Base-by-base conservation (phyloP, 176 grass and related monocot genomes). In the Hsuehochloa calcarea region DNA sequence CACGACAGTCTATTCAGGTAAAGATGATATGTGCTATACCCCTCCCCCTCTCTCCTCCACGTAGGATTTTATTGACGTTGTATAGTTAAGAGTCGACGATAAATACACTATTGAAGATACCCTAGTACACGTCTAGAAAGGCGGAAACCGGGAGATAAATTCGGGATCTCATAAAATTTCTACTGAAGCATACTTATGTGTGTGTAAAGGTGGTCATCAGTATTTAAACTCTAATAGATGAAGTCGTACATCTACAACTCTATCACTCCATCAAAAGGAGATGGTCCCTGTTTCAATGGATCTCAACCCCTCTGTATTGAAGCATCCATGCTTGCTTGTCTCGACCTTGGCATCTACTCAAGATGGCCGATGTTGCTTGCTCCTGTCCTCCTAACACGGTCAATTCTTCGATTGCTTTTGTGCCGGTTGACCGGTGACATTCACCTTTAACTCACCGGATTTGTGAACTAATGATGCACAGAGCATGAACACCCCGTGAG, bases 391-490 rank as follows among this genome's bases (percentile, higher is more conserved):
- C 59, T 41, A 76, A 87, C 83, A 72, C 0, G 45, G 84, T 86
- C 84, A 86, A 86, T 73, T 86, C 67, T 26, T 65, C n/a, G 27
- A 44, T 19, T 55, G 45, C 79, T 65, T 86, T 90, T 56, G 14
- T 83, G 84, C 65, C 66, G 59, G 39, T 74, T 74, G 69, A 81
- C 67, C 73, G 25, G 85, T 75, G 78, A 12, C 78, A 4, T 66
- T 81, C 70, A 46, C 17, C 69, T 81, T 81, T 87, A 23, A 31
- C 20, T n/a, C 34, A 16, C 34, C n/a, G 22, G 25, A 52, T 78
- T 55, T 40, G 55, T 37, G 58, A 78, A 49, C 79, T 78, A 86
- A 90, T 90, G 79, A 90, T 90, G 79, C 79, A 58, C 29, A 47
- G 20, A 72, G 84, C 83, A 77, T 77, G 83, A 44, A 49, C 78